Conservation (phyloP, 2,329 filamentous ascomycete genomes). For the Knufia fluminis region DNA sequence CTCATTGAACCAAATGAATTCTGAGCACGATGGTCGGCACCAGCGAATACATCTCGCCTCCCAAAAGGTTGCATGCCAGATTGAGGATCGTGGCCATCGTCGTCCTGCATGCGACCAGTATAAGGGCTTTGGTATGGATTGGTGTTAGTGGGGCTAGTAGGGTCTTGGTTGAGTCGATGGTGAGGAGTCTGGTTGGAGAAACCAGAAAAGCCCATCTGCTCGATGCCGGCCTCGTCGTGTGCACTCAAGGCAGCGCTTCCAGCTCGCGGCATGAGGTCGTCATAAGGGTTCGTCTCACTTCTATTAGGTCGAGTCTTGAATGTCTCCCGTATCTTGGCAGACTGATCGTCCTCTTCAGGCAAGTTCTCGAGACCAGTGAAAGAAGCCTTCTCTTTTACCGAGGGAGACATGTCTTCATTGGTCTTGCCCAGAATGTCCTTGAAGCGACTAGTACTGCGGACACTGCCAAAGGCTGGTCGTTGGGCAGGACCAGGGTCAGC, state of each 20-base stretch:
- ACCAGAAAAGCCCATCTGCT: slow-evolving; percentile 50
- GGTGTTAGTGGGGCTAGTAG: slow-evolving; percentile 84
- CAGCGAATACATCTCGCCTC: slow-evolving; percentile 46
- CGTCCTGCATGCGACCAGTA: slow-evolving; percentile 54
- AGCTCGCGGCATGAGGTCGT: slow-evolving; percentile 39
- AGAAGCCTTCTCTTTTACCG: slow-evolving; percentile 47
- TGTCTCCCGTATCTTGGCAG: slow-evolving; percentile 43
- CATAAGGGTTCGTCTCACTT: slow-evolving; percentile 41
- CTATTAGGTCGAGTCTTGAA: slow-evolving; percentile 39
- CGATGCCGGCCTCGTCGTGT: slow-evolving; percentile 52
- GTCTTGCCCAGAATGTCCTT: slow-evolving; percentile 78
- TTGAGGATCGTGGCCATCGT: slow-evolving; percentile 44
- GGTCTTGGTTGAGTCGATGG: slow-evolving; percentile 49
- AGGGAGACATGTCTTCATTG: slow-evolving; percentile 53
- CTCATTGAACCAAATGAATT: slow-evolving; percentile 60
- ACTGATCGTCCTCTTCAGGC: slow-evolving; percentile 41
- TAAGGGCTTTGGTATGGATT: slow-evolving; percentile 93
- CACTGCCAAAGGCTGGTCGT: slow-evolving; percentile 55
- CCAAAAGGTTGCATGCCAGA: slow-evolving; percentile 33
- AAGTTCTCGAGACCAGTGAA: slow-evolving; percentile 45
- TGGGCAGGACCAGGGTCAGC: slow-evolving; percentile 50
- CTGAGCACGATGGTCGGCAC: slow-evolving; percentile 74
- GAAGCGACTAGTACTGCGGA: slow-evolving; percentile 70
- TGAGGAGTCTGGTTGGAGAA: slow-evolving; percentile 52
- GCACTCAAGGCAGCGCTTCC: slow-evolving; percentile 64